Evolutionary conservation across 169 alveolate genomes (phyloP).

Genomic region (Cryptosporidium baileyi): DNA sequence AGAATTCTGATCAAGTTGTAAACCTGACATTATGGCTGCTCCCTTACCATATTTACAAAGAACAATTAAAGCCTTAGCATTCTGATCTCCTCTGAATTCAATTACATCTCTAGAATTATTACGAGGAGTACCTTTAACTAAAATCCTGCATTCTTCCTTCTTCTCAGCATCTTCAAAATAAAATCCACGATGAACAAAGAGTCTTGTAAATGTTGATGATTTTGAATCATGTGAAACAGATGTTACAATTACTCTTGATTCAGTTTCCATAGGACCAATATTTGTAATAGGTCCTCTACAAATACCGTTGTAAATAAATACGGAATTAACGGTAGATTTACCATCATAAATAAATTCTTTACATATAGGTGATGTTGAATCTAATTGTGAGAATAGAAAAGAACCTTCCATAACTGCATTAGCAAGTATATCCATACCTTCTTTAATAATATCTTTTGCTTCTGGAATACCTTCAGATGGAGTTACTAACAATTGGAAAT

Average conservation of each 20-base stretch:
- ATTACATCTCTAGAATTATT: background rate
- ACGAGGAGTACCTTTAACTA: slow-evolving; percentile 10
- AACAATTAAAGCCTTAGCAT: slow-evolving; percentile 14
- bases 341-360: slow-evolving; percentile 17
- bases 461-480: slow-evolving; percentile 14
- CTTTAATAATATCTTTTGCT: background rate
- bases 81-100: background rate
- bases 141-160: background rate
- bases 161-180: slow-evolving; percentile 22
- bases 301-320: slow-evolving; percentile 13
- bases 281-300: slow-evolving; percentile 43
- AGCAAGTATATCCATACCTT: slow-evolving; percentile 31
- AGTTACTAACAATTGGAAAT: background rate
- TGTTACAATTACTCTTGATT: slow-evolving; percentile 17
- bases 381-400: slow-evolving; percentile 35
- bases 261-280: slow-evolving; percentile 17
- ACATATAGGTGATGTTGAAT: slow-evolving; percentile 17
- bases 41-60: slow-evolving; percentile 48
- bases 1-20: slow-evolving; percentile 30
- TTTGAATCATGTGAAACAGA: background rate
- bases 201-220: background rate
- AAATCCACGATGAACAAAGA: slow-evolving; percentile 22
- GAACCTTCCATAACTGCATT: background rate
- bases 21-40: slow-evolving; percentile 28
- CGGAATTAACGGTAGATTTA: background rate